These are phyloP conservation scores for Rhodotorula glutinis DNA, from an alignment of 1,284 basidiomycete genomes.

Conservation along the genomic window DNA sequence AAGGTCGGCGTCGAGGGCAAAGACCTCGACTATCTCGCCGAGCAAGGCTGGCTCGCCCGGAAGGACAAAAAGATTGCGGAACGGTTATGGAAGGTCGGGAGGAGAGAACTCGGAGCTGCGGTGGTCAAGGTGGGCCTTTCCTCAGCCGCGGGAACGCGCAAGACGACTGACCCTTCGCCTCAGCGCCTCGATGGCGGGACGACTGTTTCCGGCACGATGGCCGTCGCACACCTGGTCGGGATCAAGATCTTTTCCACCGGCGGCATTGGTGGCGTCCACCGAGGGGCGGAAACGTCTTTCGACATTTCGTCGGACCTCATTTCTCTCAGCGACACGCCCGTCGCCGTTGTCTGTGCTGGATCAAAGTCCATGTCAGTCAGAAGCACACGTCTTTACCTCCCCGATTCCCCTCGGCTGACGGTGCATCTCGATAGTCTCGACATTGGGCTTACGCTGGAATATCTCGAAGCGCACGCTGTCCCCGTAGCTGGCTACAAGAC, in stretches of 20 bases:
- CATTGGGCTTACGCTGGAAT: constrained; percentile 87
- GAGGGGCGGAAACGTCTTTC: constrained; percentile 84
- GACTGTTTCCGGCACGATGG: constrained; percentile 83
- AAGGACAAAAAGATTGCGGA: constrained; percentile 44
- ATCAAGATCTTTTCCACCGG: constrained; percentile 55
- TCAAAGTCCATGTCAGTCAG: constrained; percentile 76
- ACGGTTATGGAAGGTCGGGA: constrained; percentile 65
- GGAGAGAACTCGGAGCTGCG: constrained; percentile 74
- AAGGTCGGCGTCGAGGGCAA: constrained; percentile 72
- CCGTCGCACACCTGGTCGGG: constrained; percentile 74
- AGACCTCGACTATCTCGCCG: constrained; percentile 71
- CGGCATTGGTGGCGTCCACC: constrained; percentile 79
- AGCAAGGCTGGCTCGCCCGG: constrained; percentile 43
- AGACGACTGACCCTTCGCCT: neutral
- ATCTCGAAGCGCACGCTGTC: constrained; percentile 94
- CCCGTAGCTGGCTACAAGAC: constrained; percentile 78
- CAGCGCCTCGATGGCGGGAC: constrained; percentile 68
- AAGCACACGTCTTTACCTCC: too few species aligned
- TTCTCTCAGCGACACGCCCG: constrained; percentile 76
- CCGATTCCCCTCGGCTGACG: too few species aligned
- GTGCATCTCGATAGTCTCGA: constrained; percentile 58
- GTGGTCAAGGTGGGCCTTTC: constrained; percentile 33
- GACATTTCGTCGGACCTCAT: constrained; percentile 89
- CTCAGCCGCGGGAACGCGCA: too few species aligned
- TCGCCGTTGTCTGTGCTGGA: constrained; percentile 88